Evolutionary conservation across 306 rosid species (phyloP), one percentile per base, ranked within the genome.

Genomic region (Begonia masoniana): DNA sequence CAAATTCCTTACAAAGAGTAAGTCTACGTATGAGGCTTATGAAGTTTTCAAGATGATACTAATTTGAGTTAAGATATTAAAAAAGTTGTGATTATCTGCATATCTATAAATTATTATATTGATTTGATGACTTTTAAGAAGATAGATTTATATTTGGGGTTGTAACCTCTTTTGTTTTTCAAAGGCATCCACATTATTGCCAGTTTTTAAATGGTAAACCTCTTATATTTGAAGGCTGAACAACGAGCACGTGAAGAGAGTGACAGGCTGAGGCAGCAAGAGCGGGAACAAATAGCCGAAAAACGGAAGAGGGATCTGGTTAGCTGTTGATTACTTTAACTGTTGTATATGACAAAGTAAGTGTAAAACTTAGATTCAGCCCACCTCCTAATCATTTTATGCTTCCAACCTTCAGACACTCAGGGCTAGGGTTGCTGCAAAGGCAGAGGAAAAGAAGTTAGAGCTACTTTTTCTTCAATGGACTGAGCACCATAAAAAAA

Each of bases 241-340:
- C 96, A 86, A 77, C 74, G 92, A 74, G 99, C 96, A 61, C 94
- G 86, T 35, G 99, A 91, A 67, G 99, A 86, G 76, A 91, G 99
- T 64, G 96, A 91, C 68, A 83, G 74, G 77, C 83, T 91, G 13
- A 77, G 92, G 84, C 78, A 65, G 66, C 92, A 83, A 68, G 94
- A 86, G 70, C 94, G 96, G 21, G 99, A 91, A 69, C 84, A 74
- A 65, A 71, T 91, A 68, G 92, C 94, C 2, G 92, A 86, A 74
- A 86, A 83, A 64, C 76, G 94, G 59, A 81, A 84, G 69, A 86
- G 96, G 74, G 99, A 86, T 62, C 69, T 91, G 96, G 99, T 91
- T 50, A 53, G 79, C 50, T 64, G 16, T 62, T 55, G 41, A 23
- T 45, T n/a, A 45, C 13, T 45, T 45, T 5, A 10, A 45, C 15